Base-by-base conservation (phyloP, 2,329 filamentous ascomycete genomes). In the Monosporascus cannonballus region DNA sequence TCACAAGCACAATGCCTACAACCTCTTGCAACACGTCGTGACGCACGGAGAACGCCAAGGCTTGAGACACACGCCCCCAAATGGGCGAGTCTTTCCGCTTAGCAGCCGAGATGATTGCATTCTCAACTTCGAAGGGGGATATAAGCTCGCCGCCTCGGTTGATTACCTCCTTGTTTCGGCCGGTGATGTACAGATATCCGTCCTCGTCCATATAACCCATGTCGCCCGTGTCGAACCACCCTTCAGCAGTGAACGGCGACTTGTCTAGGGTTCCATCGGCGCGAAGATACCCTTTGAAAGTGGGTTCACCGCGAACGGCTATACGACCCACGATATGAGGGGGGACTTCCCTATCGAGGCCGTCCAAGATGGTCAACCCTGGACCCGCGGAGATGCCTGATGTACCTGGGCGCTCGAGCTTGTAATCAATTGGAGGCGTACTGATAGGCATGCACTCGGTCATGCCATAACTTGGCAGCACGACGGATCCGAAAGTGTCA, bases 401-500 rank as follows among this genome's bases (percentile, higher is more conserved):
- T 3, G 79, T 81, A 2, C 78, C 79, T 42, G 73, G 69, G 4
- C 76, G 74, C 51, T 80, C 76, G 4, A 81, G 69, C 27, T 66
- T 64, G 58, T 81, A 81, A 55, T 74, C 62, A n/a, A 79, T 64
- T 0, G 77, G 78, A 2, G 79, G 79, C 3, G 77, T 79, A 3
- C 76, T 78, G 47, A 81, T 81, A 0, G 78, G 79, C 76, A 81
- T 81, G 58, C 78, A 81, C 67, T 81, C 79, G 1, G 79, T 83
- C 79, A 83, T 81, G 18, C 78, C 79, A 57, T 83, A 82, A 56
- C 77, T 80, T 2, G 79, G 79, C 18, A 83, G 68, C 3, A 83
- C 73, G 2, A 70, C 71, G 52, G 76, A 79, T 11, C 71, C 65
- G 63, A 82, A 83, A 0, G 73, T 77, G 52, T 78, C 72, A 17